Percentiles rank a stretch among this genome's conserved stretches.
Evolutionary conservation across 306 rosid genomes (phyloP).

Genomic region (Luffa aegyptiaca): DNA sequence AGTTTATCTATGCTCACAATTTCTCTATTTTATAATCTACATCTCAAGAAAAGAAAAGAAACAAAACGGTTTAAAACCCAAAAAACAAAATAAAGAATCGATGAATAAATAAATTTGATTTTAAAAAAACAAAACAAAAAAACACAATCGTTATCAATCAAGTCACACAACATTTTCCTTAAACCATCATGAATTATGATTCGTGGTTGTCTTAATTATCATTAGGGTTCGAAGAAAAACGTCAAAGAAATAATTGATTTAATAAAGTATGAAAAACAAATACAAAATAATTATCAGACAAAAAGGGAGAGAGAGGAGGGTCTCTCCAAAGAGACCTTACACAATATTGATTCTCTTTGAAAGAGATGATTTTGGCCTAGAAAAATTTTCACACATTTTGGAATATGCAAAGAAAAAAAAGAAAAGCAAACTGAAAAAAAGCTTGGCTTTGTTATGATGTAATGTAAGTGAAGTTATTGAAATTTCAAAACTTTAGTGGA

Average conservation of each 20-base stretch:
- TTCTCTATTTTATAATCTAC: no score
- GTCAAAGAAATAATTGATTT: neutral
- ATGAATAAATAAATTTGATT: neutral
- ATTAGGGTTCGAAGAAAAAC: neutral
- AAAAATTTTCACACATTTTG: neutral
- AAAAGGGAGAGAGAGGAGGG: neutral
- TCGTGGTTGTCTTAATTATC: neutral
- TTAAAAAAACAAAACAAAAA: neutral
- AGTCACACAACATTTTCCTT: neutral
- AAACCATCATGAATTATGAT: neutral
- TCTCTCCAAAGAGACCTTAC: neutral
- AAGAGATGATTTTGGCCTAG: neutral
- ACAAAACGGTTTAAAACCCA: no score
- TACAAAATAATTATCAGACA: neutral
- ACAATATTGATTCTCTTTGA: neutral
- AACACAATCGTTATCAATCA: neutral
- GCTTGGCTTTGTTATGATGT: neutral
- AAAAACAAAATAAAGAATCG: no score
- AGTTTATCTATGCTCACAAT: no score
- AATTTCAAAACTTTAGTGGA: neutral
- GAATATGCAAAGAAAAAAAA: neutral
- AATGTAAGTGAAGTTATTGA: neutral
- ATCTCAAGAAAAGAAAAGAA: no score
- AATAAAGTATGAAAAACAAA: neutral
- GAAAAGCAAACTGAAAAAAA: neutral